Evolutionary conservation across 2,329 filamentous ascomycete genomes (phyloP).

Genomic region (Aspergillus sergii): DNA sequence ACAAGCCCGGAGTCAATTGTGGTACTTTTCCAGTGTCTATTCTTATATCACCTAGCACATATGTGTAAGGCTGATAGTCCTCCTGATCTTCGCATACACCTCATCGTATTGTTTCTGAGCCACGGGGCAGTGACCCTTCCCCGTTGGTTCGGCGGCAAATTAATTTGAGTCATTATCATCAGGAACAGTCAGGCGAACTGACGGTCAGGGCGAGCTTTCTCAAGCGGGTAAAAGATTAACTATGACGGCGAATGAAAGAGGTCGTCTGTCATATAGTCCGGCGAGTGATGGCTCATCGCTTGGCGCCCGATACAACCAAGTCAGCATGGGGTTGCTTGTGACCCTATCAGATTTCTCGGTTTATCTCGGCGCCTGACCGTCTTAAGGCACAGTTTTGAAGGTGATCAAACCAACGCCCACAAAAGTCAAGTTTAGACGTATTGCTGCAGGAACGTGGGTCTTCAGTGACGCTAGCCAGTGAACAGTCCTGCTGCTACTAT

Average conservation of each 20-base stretch:
- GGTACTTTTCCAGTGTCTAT: not conserved
- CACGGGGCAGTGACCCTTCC: conserved; percentile 20
- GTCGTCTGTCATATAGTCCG: not conserved
- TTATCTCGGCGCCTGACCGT: conserved; percentile 3
- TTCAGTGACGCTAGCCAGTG: not conserved
- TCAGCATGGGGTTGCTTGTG: conserved; percentile 22
- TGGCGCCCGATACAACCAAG: conserved; percentile 15
- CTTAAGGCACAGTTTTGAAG: not conserved
- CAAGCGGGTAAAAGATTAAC: not conserved
- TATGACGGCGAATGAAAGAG: conserved; percentile 6
- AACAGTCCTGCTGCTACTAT: not conserved
- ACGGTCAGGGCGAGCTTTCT: conserved; percentile 3
- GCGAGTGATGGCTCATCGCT: conserved; percentile 8
- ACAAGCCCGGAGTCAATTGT: not conserved
- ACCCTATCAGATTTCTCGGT: conserved; percentile 17
- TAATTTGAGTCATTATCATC: conserved; percentile 21
- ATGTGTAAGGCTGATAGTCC: conserved; percentile 7
- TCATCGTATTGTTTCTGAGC: conserved; percentile 8
- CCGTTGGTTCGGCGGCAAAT: conserved; percentile 7
- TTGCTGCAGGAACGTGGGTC: conserved; percentile 2
- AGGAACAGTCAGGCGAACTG: conserved; percentile 22
- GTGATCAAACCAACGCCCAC: not conserved
- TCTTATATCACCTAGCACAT: not conserved
- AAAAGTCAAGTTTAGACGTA: not conserved
- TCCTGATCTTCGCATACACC: conserved; percentile 16